Evolutionary conservation across 805 yeast species (phyloP).

Genomic region (Candida maesae): DNA sequence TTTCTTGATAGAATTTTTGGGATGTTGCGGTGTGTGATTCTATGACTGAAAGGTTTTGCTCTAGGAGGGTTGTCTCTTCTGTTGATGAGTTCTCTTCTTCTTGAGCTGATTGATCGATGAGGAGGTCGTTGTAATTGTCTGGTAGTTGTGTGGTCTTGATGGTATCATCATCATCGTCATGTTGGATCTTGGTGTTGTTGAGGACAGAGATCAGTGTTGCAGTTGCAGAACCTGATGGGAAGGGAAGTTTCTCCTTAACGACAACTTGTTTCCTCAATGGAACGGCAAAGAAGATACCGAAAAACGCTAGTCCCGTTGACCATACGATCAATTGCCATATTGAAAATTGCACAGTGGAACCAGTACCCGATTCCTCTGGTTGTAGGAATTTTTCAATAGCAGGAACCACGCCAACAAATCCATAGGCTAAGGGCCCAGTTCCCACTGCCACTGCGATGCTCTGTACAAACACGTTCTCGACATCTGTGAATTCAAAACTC

Average conservation of each 20-base stretch:
- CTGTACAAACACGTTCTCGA: constrained; percentile 90
- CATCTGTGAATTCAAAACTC: constrained; percentile 62
- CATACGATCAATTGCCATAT: constrained; percentile 63
- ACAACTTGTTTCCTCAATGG: constrained; percentile 85
- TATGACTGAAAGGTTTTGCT: constrained; percentile 10
- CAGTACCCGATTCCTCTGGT: constrained; percentile 69
- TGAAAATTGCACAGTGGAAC: constrained; percentile 33
- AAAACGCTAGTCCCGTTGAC: constrained; percentile 85
- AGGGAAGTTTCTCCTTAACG: constrained; percentile 80
- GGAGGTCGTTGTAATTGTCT: constrained; percentile 15
- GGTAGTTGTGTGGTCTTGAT: too few species aligned
- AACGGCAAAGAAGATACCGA: constrained; percentile 94
- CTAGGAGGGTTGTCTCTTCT: constrained; percentile 23
- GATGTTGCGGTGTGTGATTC: constrained; percentile 27
- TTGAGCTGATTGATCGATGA: constrained; percentile 17
- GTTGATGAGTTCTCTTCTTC: constrained; percentile 16
- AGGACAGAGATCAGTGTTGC: constrained; percentile 70
- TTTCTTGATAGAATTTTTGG: constrained; percentile 41
- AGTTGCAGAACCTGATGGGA: constrained; percentile 95
- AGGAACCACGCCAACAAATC: constrained; percentile 92
- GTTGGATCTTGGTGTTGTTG: constrained; percentile 71
- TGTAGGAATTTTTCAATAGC: constrained; percentile 89
- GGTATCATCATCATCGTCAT: constrained; percentile 19
- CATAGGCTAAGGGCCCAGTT: constrained; percentile 94
- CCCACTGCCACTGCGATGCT: constrained; percentile 96